Evolutionary conservation across 345 rosid species (phyloP), one percentile per base, ranked within the genome.

Genomic region (Syzygium aromaticum): DNA sequence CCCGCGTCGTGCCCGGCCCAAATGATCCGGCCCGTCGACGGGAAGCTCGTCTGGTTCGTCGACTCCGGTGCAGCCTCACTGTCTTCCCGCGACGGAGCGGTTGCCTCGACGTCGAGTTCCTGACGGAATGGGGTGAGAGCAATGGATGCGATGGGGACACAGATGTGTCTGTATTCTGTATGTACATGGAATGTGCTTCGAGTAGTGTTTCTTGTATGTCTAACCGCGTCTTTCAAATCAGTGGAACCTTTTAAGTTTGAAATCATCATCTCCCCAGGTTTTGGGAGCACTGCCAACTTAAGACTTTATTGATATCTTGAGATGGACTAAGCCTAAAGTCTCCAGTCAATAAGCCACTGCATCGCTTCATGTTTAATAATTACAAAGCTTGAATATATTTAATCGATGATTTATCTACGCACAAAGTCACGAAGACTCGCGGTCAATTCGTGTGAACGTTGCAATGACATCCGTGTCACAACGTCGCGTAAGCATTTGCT

Each of bases 31-130:
- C 92, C 93, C 43, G 63, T 25, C 11, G 84, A 87, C 25, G 92
- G 92, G 56, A 91, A 88, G 78, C 86, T 90, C 13, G 90, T 90
- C 27, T 92, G 93, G 92, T 92, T 92, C 12, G 90, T 84, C 1
- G 93, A 92, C 21, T 33, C 85, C 0, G 28, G 7, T 16, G 92
- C 91, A 1, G 91, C 92, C 52, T 52, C 82, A 11, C 19, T 86
- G 84, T 86, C 67, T 33, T 64, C 82, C 25, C 22, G 78, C 2
- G 40, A n/a, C 19, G 27, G 46, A 19, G 7, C 25, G 2, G 25
- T 7, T 10, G 84, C 43, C n/a, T 63, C 84, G 28, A 2, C 56
- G 33, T 86, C 87, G n/a, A 33, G 82, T 21, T 57, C 82, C 22
- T 16, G 80, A 63, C 8, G 46, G 7, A 52, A 52, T 83, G 54